These are phyloP conservation scores for Aspergillus sparsus DNA, from an alignment of 495 filamentous ascomycete genomes.

Conservation along the genomic window DNA sequence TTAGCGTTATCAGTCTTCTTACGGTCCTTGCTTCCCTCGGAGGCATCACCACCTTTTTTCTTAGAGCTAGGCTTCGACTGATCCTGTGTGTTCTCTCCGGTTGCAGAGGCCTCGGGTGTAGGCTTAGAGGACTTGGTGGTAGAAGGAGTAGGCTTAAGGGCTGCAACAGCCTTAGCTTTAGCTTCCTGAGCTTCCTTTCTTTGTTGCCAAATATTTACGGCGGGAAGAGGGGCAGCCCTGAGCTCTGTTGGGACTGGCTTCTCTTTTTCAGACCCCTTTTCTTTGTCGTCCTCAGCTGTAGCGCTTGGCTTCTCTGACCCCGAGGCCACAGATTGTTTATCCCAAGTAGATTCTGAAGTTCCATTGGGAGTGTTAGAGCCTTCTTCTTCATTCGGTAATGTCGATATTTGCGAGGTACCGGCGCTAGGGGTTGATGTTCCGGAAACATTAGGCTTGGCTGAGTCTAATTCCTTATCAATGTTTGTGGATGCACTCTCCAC, in stretches of 20 bases:
- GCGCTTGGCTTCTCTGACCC: slow-evolving; percentile 37
- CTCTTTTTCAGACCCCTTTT: slow-evolving; percentile 46
- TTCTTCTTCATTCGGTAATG: slow-evolving; percentile 70
- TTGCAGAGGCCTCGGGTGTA: slow-evolving; percentile 33
- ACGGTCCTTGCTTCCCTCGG: slow-evolving; percentile 38
- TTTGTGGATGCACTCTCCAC: slow-evolving; percentile 30
- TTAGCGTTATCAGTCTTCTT: slow-evolving; percentile 47
- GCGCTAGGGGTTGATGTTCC: slow-evolving; percentile 68
- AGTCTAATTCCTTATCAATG: slow-evolving; percentile 35
- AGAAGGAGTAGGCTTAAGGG: slow-evolving; percentile 28
- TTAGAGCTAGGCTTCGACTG: slow-evolving; percentile 51
- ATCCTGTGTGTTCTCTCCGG: slow-evolving; percentile 40
- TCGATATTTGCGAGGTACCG: slow-evolving; percentile 61
- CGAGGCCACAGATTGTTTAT: slow-evolving; percentile 65
- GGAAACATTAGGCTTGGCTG: slow-evolving; percentile 48
- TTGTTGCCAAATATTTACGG: slow-evolving; percentile 84
- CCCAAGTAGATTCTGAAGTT: slow-evolving; percentile 63
- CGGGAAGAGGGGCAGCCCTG: slow-evolving; percentile 76
- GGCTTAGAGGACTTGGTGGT: slow-evolving; percentile 40
- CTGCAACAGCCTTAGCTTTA: slow-evolving; percentile 57
- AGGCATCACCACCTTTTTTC: slow-evolving; percentile 41
- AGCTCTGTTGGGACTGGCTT: slow-evolving; percentile 63
- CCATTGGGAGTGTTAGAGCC: slow-evolving; percentile 65
- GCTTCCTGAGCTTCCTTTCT: slow-evolving; percentile 68
- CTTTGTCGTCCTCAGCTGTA: slow-evolving; percentile 35